Conservation (phyloP, 331 rosid genomes). For the Quercus phellos region DNA sequence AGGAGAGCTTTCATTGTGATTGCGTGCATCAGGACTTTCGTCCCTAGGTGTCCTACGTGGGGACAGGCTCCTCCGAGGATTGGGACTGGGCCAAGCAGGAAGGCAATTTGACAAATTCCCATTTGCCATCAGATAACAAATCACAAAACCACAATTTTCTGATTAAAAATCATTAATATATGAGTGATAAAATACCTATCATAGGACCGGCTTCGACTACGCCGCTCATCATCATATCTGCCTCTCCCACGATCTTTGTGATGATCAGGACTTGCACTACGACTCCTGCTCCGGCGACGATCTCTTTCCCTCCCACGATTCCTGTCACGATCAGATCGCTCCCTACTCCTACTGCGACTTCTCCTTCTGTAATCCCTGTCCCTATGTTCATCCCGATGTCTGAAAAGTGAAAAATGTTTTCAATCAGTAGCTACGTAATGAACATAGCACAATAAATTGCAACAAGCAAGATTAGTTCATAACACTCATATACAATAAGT, state of each 20-base stretch:
- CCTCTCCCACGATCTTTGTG: constrained; percentile 40
- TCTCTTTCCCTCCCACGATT: constrained; percentile 51
- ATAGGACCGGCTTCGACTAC: constrained; percentile 52
- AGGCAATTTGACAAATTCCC: constrained; percentile 32
- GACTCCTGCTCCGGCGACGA: constrained; percentile 22
- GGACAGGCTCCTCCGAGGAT: constrained; percentile 37
- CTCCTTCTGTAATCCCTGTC: constrained; percentile 48
- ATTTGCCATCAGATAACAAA: constrained; percentile 21
- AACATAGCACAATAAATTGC: background rate
- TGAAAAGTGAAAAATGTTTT: constrained; percentile 21
- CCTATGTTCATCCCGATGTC: constrained; percentile 55
- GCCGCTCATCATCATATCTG: constrained; percentile 52
- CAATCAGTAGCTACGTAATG: constrained; percentile 2
- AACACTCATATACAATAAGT: background rate
- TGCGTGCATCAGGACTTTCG: constrained; percentile 34
- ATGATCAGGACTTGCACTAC: constrained; percentile 50
- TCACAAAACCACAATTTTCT: background rate
- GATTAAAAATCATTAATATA: background rate
- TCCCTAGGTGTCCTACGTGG: constrained; percentile 41
- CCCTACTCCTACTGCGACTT: constrained; percentile 64
- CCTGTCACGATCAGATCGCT: constrained; percentile 53
- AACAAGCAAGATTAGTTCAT: background rate
- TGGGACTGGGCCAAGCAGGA: constrained; percentile 35
- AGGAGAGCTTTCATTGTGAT: constrained; percentile 33
- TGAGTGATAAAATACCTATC: constrained; percentile 33